A percentile compares a stretch with the other conserved stretches of the same genome.
phyloP scores from a whole-genome alignment of 441 rosid genomes.

The Adansonia rubrostipa region DNA sequence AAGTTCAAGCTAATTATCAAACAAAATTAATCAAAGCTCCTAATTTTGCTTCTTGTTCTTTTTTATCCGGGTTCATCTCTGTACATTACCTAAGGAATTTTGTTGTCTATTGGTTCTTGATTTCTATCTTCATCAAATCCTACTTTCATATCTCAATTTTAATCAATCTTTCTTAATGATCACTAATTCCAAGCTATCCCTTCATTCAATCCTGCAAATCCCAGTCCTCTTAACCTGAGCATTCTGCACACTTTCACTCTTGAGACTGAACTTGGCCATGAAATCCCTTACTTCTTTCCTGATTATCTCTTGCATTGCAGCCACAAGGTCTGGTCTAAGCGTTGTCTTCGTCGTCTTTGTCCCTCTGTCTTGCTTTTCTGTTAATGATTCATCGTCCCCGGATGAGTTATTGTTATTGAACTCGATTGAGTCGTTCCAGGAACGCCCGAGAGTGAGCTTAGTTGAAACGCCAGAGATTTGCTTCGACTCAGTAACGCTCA shows the following conservation, averaged over 20 bases:
- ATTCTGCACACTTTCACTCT: conserved; percentile 32
- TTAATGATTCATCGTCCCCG: neutral
- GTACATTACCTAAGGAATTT: neutral
- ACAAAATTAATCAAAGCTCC: neutral
- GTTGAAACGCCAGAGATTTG: conserved; percentile 26
- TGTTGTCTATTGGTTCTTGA: neutral
- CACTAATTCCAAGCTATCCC: neutral
- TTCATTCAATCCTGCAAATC: conserved; percentile 33
- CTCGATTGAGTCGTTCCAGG: conserved; percentile 23
- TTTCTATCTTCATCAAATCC: neutral
- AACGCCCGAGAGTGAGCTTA: conserved; percentile 41
- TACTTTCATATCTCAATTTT: no score
- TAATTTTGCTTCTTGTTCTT: no score
- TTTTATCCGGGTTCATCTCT: neutral
- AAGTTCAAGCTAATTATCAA: neutral
- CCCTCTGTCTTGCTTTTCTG: neutral
- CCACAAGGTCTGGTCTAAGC: conserved; percentile 38
- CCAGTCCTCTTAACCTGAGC: conserved; percentile 28
- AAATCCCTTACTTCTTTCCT: conserved; percentile 48
- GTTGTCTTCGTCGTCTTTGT: conserved; percentile 17
- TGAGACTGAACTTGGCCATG: conserved; percentile 33
- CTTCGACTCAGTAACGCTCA: neutral
- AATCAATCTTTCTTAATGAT: neutral
- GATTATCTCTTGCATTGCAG: conserved; percentile 49
- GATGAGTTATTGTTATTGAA: neutral